These are phyloP conservation scores for Discostella pseudostelligera DNA, from an alignment of 108 stramenopile species.

Conservation along the genomic window DNA sequence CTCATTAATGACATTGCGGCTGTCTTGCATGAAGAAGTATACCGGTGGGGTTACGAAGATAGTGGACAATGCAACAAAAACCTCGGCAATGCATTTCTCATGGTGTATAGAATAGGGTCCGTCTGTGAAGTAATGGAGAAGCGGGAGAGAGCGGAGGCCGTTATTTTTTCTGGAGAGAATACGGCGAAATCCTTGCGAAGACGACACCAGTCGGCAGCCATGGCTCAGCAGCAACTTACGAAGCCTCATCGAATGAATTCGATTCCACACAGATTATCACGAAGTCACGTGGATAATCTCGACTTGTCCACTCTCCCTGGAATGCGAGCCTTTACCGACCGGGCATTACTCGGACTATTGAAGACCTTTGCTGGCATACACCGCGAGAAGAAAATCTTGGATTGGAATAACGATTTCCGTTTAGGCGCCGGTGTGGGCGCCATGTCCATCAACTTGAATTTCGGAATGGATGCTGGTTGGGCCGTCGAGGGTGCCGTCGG, in stretches of 20 bases:
- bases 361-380: conserved; percentile 81
- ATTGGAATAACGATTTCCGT: conserved; percentile 78
- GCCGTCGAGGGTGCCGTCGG: conserved; percentile 94
- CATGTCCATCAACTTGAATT: conserved; percentile 76
- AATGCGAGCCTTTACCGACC: conserved; percentile 73
- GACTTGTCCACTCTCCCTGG: conserved; percentile 76
- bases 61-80: conserved; percentile 97
- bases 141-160: conserved; percentile 70
- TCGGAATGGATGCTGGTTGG: conserved; percentile 98
- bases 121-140: conserved; percentile 76
- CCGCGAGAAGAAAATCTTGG: conserved; percentile 59
- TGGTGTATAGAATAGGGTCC: conserved; percentile 81
- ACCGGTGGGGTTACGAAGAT: conserved; percentile 85
- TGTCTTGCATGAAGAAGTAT: conserved; percentile 90
- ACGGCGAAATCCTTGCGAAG: conserved; percentile 33
- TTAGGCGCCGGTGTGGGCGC: conserved; percentile 72
- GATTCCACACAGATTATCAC: conserved; percentile 15
- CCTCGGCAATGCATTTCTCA: conserved; percentile 92
- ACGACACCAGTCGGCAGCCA: neutral
- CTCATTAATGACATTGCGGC: conserved; percentile 93
- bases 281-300: conserved; percentile 43
- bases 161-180: conserved; percentile 53
- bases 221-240: neutral
- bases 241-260: neutral
- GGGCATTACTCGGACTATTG: conserved; percentile 77